Base-by-base conservation (phyloP, 2,329 filamentous ascomycete species). In the Fusarium drepaniforme region DNA sequence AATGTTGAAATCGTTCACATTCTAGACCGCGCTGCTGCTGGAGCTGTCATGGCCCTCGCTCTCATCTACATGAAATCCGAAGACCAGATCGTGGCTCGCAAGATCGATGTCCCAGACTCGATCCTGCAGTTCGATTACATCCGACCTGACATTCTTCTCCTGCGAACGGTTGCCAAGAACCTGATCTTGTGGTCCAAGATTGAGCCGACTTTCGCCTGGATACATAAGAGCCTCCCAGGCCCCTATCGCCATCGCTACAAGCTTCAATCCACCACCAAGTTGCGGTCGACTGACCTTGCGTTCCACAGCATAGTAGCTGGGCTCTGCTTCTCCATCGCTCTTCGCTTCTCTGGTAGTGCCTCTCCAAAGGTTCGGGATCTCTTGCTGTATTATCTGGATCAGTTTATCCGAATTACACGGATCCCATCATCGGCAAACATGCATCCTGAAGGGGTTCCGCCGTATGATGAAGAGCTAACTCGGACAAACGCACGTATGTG, bases 61-160 rank as follows among this genome's bases (percentile, higher is more conserved):
- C 89, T 99, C 64, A 96, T 99, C 37, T 99, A 96, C 82, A 97
- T 99, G 94, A 98, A 98, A 83, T 97, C 96, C 0, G 94, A 97
- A 74, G 94, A 99, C 80, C 89, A 91, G 69, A 91, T 94, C 18
- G 90, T 99, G 23, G 97, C 97, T 5, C 91, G 93, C 66, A 98
- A 98, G 85, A 93, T 99, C 63, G 95, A 98, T 81, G 92, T 98
- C 0, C 97, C 97, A 1, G 93, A 97, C 75, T 97, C 97, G 0
- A 86, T 94, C 30, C 88, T 97, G 38, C 96, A 98, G 76, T 98
- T 98, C 81, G 97, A 98, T 81, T 98, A 98, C 80, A 93, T 98
- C 21, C 92, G 97, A 3, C 97, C 97, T 0, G 97, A 99, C 80
- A 92, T 98, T 49, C 93, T 99, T 74, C 90, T 99, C 8, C 88